Evolutionary conservation across 306 rosid species (phyloP), one percentile per base, ranked within the genome.

Genomic region (Cucumis hystrix): DNA sequence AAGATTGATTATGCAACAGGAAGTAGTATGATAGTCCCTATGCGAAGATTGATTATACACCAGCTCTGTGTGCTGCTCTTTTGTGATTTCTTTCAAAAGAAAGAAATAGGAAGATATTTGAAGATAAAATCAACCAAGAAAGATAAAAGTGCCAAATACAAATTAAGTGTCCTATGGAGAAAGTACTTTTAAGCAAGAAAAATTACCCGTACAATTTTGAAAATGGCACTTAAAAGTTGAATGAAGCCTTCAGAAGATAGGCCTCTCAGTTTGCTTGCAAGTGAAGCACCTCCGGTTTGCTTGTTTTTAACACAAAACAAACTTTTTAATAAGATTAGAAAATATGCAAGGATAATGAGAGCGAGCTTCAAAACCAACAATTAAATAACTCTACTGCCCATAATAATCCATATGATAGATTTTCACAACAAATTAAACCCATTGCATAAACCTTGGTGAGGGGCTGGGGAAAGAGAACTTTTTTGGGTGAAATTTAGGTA

Each of bases 201-300:
- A 87, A 86, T 96, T 90, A 96, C 99, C 99, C 80, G 91, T 79
- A 96, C 96, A 78, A 96, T 87, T 86, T 85, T 83, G 82, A 92
- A 96, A 78, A 92, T 96, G 85, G 93, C 91, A 84, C 91, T 82
- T 82, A 96, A 79, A 77, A 96, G 99, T 86, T 96, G 96, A 81
- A 96, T 97, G 89, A 96, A 96, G 91, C 93, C 84, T 78, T 92
- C 99, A 80, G 98, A 87, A 80, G 99, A 86, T 64, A 92, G 82
- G 74, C 91, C 88, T 92, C 93, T 88, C 90, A 96, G 87, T 88
- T 96, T 96, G 93, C 99, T 96, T 55, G 98, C 99, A 79, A 96
- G 99, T 30, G 99, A 96, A 75, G 91, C 93, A 81, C 98, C 95
- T 81, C 92, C 90, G 86, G 25, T 23, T 23, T 23, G 25, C 96